Evolutionary conservation across 1,284 basidiomycete genomes (phyloP).

Genomic region (Ceratobasidium sp.): DNA sequence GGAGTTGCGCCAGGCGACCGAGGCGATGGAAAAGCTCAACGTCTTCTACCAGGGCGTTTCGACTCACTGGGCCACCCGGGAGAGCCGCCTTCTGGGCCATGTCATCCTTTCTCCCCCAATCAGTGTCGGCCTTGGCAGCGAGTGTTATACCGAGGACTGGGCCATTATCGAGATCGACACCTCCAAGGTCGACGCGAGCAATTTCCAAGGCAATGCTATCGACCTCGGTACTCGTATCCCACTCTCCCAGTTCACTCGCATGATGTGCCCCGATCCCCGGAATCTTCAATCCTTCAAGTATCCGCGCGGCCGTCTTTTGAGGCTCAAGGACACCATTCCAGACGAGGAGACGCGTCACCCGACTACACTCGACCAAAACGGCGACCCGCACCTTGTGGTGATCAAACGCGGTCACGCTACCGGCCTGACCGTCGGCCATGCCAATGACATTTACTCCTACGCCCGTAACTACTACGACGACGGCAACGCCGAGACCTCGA

Average conservation of each 20-base stretch:
- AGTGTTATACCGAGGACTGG: constrained; percentile 48
- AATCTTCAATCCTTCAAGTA: constrained; percentile 39
- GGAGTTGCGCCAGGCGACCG: constrained; percentile 38
- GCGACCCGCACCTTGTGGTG: constrained; percentile 38
- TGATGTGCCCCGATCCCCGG: constrained; percentile 23
- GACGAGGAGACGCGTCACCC: constrained; percentile 46
- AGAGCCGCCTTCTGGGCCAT: constrained; percentile 43
- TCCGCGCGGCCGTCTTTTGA: constrained; percentile 42
- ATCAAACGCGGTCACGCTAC: constrained; percentile 44
- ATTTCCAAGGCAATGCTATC: constrained; percentile 45
- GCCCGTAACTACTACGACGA: constrained; percentile 34
- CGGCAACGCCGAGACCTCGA: constrained; percentile 13
- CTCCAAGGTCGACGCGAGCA: constrained; percentile 41
- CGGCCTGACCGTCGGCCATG: constrained; percentile 46
- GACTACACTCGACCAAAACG: constrained; percentile 32
- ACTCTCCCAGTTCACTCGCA: constrained; percentile 32
- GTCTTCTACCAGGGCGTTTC: constrained; percentile 30
- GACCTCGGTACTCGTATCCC: constrained; percentile 46
- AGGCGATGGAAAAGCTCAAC: constrained; percentile 44
- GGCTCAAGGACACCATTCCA: constrained; percentile 44
- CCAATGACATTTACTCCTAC: constrained; percentile 40
- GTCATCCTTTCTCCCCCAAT: constrained; percentile 47
- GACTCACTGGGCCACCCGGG: constrained; percentile 35
- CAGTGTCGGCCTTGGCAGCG: constrained; percentile 27
- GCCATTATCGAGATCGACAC: constrained; percentile 47